Evolutionary conservation across 495 filamentous ascomycete genomes (phyloP), one percentile per base, ranked within the genome.

Genomic region (Oidiodendron maius): DNA sequence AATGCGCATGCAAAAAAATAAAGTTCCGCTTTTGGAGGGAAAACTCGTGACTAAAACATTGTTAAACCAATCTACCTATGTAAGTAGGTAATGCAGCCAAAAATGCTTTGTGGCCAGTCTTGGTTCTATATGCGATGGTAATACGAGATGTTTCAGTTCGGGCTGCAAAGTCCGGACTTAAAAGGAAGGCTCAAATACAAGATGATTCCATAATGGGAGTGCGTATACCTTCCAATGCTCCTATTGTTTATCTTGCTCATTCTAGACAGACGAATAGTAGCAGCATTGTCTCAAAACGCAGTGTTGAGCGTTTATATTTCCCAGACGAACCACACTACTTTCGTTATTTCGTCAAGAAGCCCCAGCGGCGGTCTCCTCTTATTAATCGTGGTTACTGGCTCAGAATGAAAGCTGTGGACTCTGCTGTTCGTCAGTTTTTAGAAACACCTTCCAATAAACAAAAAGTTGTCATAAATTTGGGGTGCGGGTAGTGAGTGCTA

Each of bases 211-310:
- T 89, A 50, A 89, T 89, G 81, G 76, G 71, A 48, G 83, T 84
- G 68, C 55, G 78, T 72, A 15, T 4, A 22, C 26, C 26, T 50
- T 36, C 34, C 23, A 35, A 32, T 46, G 21, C 39, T 52, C 20
- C 35, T n/a, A 25, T 25, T 39, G 34, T 22, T 16, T 2, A 25
- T 20, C 48, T 46, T 10, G 12, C 41, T 44, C n/a, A 40, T 8
- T 23, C 21, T 28, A 22, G 44, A 6, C 56, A 91, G 84, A 96
- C 90, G 45, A 95, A 96, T 60, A 88, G 80, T 61, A 88, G 84
- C 64, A 90, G 84, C 56, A 95, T 95, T 57, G 82, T 89, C 32
- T 95, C 87, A 21, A 96, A 96, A 62, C 76, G 89, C 50, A 89
- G 86, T 55, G 89, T 95, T 23, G 88, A 95, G 61, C 80, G 81